phyloP scores from a whole-genome alignment of 2,329 filamentous ascomycete genomes.

The Penicillium carneum region DNA sequence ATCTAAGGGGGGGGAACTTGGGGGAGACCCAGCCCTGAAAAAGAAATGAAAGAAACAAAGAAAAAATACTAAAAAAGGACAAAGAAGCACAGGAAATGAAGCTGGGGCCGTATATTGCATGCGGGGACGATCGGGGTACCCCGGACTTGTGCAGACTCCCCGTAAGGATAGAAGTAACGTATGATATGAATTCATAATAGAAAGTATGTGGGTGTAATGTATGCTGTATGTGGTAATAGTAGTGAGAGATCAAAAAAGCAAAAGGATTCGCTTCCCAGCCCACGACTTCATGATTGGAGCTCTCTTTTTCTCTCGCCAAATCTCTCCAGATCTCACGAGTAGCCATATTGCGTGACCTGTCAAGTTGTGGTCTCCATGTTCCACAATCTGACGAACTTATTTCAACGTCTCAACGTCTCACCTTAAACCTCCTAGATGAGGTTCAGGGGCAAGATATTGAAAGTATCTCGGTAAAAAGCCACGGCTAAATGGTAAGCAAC shows the following conservation, averaged over 20 bases:
- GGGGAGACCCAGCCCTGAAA: neutral
- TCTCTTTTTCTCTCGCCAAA: neutral
- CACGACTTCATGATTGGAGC: slow-evolving; percentile 6
- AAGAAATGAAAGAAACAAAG: neutral
- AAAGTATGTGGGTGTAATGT: too few species aligned
- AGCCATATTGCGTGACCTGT: neutral
- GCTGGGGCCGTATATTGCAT: slow-evolving; percentile 18
- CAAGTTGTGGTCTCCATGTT: neutral
- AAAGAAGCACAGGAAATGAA: slow-evolving; percentile 9
- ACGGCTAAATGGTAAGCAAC: slow-evolving; percentile 17
- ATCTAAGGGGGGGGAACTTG: neutral
- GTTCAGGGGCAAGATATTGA: slow-evolving; percentile 1
- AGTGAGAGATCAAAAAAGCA: slow-evolving; percentile 10
- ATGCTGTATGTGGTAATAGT: too few species aligned
- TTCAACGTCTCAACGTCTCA: slow-evolving; percentile 3
- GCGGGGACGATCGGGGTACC: slow-evolving; percentile 13
- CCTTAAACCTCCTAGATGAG: neutral
- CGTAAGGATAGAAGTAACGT: neutral
- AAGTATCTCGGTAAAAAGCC: slow-evolving; percentile 5
- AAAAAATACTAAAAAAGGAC: neutral
- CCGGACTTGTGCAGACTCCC: neutral
- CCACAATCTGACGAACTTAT: slow-evolving; percentile 4
- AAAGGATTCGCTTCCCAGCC: slow-evolving; percentile 7
- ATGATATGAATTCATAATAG: too few species aligned
- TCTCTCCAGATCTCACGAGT: neutral